Evolutionary conservation across 495 filamentous ascomycete species (phyloP).

Genomic region (Thozetella sp.): DNA sequence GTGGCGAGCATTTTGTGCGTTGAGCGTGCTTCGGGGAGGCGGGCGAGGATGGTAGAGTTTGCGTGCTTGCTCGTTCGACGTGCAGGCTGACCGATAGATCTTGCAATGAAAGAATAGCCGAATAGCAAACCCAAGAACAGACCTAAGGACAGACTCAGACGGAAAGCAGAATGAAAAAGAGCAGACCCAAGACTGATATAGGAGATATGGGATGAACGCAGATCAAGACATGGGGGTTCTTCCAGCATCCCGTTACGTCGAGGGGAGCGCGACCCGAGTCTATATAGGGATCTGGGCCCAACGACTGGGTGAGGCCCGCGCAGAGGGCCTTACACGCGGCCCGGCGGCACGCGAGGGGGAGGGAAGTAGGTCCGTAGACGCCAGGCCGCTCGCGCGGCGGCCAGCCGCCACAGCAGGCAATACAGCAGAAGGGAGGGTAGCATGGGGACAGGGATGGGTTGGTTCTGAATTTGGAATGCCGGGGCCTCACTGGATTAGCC

Average conservation of each 20-base stretch:
- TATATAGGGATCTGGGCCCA: background rate
- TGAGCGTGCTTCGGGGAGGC: slow-evolving; percentile 10
- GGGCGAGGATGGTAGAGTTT: too few relatives aligned
- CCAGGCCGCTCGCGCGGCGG: slow-evolving; percentile 5
- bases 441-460: slow-evolving; percentile 6
- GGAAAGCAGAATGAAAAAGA: slow-evolving; percentile 29
- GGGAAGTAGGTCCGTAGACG: background rate
- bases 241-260: background rate
- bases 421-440: slow-evolving; percentile 5
- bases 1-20: slow-evolving; percentile 43
- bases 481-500: slow-evolving; percentile 16
- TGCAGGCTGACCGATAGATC: too few relatives aligned
- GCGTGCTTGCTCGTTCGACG: slow-evolving; percentile 4
- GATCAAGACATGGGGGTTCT: background rate
- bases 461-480: slow-evolving; percentile 13
- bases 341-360: background rate
- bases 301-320: background rate
- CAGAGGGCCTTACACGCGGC: background rate
- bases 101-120: slow-evolving; percentile 12
- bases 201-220: slow-evolving; percentile 7
- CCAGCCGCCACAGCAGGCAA: slow-evolving; percentile 9
- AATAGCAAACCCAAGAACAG: slow-evolving; percentile 20
- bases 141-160: slow-evolving; percentile 26
- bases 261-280: background rate
- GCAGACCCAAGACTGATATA: slow-evolving; percentile 22